A percentile compares a stretch with the other conserved stretches of the same genome.
These are phyloP conservation scores for Colletotrichum euphorbiae DNA, from an alignment of 2,329 filamentous ascomycete genomes.

Conservation along the genomic window DNA sequence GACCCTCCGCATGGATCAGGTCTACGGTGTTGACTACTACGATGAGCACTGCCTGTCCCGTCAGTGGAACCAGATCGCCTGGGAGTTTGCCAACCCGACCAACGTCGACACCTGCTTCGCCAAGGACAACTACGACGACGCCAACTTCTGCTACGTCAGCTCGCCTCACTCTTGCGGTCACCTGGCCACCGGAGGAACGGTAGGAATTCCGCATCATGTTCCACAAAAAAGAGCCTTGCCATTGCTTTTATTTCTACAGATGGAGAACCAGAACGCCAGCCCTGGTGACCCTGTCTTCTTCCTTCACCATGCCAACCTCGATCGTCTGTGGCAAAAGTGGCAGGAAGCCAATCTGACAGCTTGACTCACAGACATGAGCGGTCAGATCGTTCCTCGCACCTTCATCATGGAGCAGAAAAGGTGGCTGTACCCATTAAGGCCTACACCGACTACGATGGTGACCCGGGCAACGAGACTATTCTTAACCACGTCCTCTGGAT, in stretches of 20 bases:
- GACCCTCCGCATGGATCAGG: constrained; percentile 30
- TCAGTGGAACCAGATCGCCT: constrained; percentile 22
- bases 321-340: constrained; percentile 27
- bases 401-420: constrained; percentile 27
- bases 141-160: constrained; percentile 29
- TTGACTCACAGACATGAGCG: constrained; percentile 22
- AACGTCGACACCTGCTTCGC: constrained; percentile 23
- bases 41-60: constrained; percentile 30
- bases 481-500: constrained; percentile 45
- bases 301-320: constrained; percentile 27
- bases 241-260: background rate
- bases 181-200: constrained; percentile 19
- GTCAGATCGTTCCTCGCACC: constrained; percentile 9
- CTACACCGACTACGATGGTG: constrained; percentile 36
- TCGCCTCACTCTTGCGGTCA: constrained; percentile 26
- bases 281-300: constrained; percentile 32
- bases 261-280: constrained; percentile 32
- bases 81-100: constrained; percentile 14
- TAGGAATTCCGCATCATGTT: background rate
- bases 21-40: constrained; percentile 29
- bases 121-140: constrained; percentile 14
- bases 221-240: background rate
- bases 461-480: constrained; percentile 42
- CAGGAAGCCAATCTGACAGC: constrained; percentile 33
- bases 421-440: constrained; percentile 24